Percentiles rank a stretch among this genome's conserved stretches.
Evolutionary conservation across 257 asterid species (phyloP).

Genomic region (Vinca minor): DNA sequence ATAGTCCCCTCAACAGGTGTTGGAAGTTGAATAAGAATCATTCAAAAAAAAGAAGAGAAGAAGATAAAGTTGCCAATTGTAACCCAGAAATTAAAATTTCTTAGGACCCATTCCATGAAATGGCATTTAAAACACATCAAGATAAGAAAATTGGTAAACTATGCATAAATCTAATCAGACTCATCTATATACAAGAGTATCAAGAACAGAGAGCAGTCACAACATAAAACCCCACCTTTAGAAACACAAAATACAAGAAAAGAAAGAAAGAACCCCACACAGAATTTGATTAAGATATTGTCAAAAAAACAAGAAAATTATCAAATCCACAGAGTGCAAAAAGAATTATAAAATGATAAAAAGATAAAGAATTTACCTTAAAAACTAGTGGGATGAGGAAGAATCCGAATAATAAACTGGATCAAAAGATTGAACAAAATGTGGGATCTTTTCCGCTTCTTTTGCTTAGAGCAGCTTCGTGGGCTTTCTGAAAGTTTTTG

Average conservation of each 20-base stretch:
- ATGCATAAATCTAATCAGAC: not conserved
- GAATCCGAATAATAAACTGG: constrained; percentile 10
- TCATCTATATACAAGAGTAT: not conserved
- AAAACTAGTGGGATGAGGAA: not conserved
- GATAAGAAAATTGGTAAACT: not conserved
- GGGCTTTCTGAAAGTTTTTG: not conserved
- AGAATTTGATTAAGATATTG: constrained; percentile 2
- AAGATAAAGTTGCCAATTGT: not conserved
- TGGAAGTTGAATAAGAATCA: not conserved
- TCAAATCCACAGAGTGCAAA: not conserved
- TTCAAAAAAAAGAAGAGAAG: no score
- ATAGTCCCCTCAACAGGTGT: not conserved
- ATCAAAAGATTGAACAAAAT: constrained; percentile 7
- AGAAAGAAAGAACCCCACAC: constrained; percentile 7
- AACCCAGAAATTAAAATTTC: constrained; percentile 1
- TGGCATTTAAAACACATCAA: not conserved
- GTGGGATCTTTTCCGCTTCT: not conserved
- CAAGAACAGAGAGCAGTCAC: constrained; percentile 5
- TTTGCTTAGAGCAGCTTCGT: constrained; percentile 2
- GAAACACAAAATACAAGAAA: constrained; percentile 6
- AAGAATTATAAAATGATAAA: not conserved
- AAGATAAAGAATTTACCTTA: constrained; percentile 17
- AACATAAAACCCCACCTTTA: no score
- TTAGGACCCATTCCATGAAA: not conserved
- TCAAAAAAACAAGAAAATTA: not conserved